These are phyloP conservation scores for Pyrus bretschneideri DNA, from an alignment of 306 rosid species.

Conservation along the genomic window DNA sequence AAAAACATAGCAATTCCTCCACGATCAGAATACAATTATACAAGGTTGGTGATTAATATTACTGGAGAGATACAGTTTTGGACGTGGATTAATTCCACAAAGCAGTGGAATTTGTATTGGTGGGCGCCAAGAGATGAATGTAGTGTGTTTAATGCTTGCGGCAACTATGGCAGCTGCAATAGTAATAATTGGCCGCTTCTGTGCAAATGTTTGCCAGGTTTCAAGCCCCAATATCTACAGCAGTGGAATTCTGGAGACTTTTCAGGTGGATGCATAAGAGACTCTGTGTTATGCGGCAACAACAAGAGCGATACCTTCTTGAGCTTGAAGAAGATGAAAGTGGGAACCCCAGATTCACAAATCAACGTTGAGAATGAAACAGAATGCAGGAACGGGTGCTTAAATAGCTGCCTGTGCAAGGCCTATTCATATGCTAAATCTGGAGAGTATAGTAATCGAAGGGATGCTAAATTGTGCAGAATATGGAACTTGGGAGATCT, in stretches of 20 bases:
- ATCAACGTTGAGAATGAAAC: not conserved
- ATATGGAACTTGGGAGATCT: conserved; percentile 18
- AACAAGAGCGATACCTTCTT: not conserved
- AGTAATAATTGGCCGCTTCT: rapidly evolving
- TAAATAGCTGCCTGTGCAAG: not conserved
- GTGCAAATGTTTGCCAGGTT: conserved; percentile 52
- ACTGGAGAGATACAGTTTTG: conserved; percentile 2
- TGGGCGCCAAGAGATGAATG: conserved; percentile 8
- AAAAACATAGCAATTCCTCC: rapidly evolving
- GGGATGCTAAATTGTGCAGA: not conserved
- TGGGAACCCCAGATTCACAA: not conserved
- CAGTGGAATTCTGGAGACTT: not conserved
- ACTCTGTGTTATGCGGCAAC: not conserved
- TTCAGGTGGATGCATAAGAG: conserved; percentile 22
- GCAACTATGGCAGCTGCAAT: conserved; percentile 31
- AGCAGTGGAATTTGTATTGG: conserved; percentile 4
- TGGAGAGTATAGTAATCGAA: not conserved
- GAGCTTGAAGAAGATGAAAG: not conserved
- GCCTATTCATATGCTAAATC: conserved; percentile 29
- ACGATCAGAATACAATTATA: not conserved
- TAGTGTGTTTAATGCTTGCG: conserved; percentile 19
- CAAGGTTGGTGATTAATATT: conserved; percentile 23
- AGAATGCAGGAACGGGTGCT: conserved; percentile 22
- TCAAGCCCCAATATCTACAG: not conserved
- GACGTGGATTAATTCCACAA: not conserved